Base-by-base conservation (phyloP, 2,329 filamentous ascomycete genomes). In the Septoria linicola region DNA sequence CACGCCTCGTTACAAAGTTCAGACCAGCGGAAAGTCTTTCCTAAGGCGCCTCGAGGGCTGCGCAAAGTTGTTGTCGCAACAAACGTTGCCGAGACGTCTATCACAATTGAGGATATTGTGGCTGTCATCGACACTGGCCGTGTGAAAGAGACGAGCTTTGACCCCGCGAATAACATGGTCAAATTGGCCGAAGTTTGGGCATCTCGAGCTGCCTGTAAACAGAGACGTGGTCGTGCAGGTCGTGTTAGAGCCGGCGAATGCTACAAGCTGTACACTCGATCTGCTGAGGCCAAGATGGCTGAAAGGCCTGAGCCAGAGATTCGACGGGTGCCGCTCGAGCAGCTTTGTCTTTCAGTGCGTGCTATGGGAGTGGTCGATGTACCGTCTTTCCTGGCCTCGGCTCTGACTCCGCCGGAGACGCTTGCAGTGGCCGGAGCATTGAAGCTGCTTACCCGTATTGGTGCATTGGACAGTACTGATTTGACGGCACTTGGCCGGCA, bases 21-120 rank as follows among this genome's bases (percentile, higher is more conserved):
- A 2, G 92, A 97, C 62, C 93, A 99, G 70, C 86, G 88, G 54
- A 81, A 83, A 19, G 93, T 99, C 0, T 99, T 99, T 67, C 78
- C 82, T 21, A 77, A 78, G 11, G 74, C 93, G 3, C 91, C 92
- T 0, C 69, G 74, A 2, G 90, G 90, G 0, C 91, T 89, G 71
- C 81, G 93, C 30, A 99, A 99, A 71, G 82, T 99, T 10, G 88
- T 99, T 27, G 88, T 92, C 5, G 89, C 93, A 1, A 99, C 93
- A 37, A 99, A 99, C 64, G 92, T 99, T 2, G 93, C 93, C 1
- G 93, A 99, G 69, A 99, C 93, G 0, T 97, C 93, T 2, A 97
- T 99, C 68, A 99, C 93, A 0, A 99, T 99, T 54, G 91, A 96
- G 66, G 93, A 99, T 66, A 88, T 99, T 46, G 88, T 97, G 2